A percentile compares a stretch with the other conserved stretches of the same genome.
Evolutionary conservation across 2,329 filamentous ascomycete species (phyloP).

Genomic region (Stagonosporopsis rhizophila): DNA sequence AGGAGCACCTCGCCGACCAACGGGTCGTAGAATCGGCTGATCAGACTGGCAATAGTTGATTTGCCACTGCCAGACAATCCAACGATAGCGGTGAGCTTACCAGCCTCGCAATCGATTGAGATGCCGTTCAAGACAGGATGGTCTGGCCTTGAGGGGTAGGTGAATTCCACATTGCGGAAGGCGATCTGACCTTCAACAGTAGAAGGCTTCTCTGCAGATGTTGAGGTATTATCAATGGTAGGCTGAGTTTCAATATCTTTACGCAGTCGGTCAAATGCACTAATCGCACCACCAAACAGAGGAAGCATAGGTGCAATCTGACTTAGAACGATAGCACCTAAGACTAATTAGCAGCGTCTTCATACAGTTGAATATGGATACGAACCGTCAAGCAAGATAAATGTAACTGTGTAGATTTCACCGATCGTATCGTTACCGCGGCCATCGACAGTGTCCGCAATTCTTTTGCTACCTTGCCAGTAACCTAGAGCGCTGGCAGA

Average conservation of each 20-base stretch:
- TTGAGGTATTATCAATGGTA: conserved; percentile 48
- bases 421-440: conserved; percentile 50
- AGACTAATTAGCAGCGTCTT: not conserved
- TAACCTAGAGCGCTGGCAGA: conserved; percentile 72
- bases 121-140: conserved; percentile 49
- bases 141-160: conserved; percentile 52
- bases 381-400: conserved; percentile 61
- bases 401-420: conserved; percentile 63
- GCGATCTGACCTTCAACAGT: conserved; percentile 56
- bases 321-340: conserved; percentile 56
- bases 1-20: conserved; percentile 64
- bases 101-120: conserved; percentile 47
- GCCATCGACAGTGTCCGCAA: conserved; percentile 54
- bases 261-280: conserved; percentile 65
- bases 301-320: conserved; percentile 58
- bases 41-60: conserved; percentile 50
- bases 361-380: not conserved
- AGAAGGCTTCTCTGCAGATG: conserved; percentile 34
- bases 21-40: conserved; percentile 52
- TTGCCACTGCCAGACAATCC: conserved; percentile 54
- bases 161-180: conserved; percentile 51
- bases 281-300: conserved; percentile 57
- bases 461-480: conserved; percentile 68
- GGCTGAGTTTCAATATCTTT: conserved; percentile 62
- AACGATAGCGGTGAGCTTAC: conserved; percentile 53